phyloP scores from a whole-genome alignment of 805 yeast species.

The Suhomyces canberraensis region DNA sequence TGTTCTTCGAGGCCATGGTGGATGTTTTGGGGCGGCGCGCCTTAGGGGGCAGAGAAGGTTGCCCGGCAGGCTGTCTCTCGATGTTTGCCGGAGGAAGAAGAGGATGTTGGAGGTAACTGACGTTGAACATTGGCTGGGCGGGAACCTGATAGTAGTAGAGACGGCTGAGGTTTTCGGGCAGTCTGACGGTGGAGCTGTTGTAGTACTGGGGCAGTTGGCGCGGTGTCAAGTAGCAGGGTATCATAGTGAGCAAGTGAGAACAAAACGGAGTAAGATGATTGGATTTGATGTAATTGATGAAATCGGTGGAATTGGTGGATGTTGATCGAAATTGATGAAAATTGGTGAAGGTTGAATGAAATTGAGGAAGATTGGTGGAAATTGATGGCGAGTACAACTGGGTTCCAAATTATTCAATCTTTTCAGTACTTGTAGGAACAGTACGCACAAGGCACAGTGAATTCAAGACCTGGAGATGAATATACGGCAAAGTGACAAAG shows the following conservation, averaged over 20 bases:
- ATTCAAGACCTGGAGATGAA: no score
- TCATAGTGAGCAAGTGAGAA: background rate
- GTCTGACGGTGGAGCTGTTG: background rate
- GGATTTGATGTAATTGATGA: no score
- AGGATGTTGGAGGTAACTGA: constrained; percentile 2
- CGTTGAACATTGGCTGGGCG: constrained; percentile 2
- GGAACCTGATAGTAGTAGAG: background rate
- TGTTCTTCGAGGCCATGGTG: constrained; percentile 6
- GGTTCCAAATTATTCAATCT: no score
- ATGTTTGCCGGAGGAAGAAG: constrained; percentile 3
- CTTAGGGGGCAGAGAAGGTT: background rate
- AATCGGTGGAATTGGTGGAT: no score
- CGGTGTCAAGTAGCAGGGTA: background rate
- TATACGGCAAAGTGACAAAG: no score
- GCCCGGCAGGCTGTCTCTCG: background rate
- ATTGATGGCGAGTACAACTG: no score
- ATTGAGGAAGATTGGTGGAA: no score
- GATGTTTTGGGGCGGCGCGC: constrained; percentile 4
- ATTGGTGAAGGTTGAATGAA: no score
- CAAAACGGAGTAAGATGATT: no score
- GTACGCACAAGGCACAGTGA: no score
- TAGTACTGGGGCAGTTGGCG: background rate
- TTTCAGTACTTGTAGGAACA: no score
- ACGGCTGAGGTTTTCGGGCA: background rate
- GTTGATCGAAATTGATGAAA: no score